Conservation (phyloP, 2,329 filamentous ascomycete genomes). For the Aureobasidium musti region DNA sequence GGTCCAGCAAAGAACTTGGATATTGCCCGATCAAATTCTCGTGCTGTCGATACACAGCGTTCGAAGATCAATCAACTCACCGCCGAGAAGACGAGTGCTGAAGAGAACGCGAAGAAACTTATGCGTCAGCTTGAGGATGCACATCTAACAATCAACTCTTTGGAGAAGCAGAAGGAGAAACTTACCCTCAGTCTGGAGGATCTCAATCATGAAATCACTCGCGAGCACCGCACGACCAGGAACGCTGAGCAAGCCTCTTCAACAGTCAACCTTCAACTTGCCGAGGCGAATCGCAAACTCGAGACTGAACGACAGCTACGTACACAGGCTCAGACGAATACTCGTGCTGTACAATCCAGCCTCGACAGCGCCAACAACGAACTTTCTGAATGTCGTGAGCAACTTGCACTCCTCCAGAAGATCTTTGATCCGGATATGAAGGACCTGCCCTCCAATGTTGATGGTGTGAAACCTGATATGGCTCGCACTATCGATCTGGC, state of each 20-base stretch:
- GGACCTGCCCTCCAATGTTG: constrained; percentile 57
- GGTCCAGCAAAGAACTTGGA: constrained; percentile 93
- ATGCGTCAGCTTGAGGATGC: constrained; percentile 83
- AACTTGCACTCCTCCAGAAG: constrained; percentile 79
- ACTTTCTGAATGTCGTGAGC: constrained; percentile 74
- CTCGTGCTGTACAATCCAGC: constrained; percentile 74
- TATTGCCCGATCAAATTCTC: constrained; percentile 85
- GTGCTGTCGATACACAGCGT: constrained; percentile 79
- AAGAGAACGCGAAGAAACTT: constrained; percentile 79
- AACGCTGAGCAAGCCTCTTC: constrained; percentile 89
- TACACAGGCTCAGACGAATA: constrained; percentile 80
- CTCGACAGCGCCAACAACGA: constrained; percentile 80
- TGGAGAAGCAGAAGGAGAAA: constrained; percentile 96
- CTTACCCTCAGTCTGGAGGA: constrained; percentile 85
- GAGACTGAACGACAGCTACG: constrained; percentile 88
- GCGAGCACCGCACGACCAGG: constrained; percentile 85
- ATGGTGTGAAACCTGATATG: constrained; percentile 70
- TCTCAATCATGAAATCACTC: constrained; percentile 84
- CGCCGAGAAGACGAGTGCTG: constrained; percentile 76
- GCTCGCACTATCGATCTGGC: constrained; percentile 70
- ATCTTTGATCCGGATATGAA: constrained; percentile 77
- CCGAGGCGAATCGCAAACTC: constrained; percentile 83
- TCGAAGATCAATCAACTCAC: constrained; percentile 74
- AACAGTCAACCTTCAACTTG: constrained; percentile 75
- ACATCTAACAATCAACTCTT: constrained; percentile 75